Base-by-base conservation (phyloP, 139 green algal species). In the Coccomyxa sp. region DNA sequence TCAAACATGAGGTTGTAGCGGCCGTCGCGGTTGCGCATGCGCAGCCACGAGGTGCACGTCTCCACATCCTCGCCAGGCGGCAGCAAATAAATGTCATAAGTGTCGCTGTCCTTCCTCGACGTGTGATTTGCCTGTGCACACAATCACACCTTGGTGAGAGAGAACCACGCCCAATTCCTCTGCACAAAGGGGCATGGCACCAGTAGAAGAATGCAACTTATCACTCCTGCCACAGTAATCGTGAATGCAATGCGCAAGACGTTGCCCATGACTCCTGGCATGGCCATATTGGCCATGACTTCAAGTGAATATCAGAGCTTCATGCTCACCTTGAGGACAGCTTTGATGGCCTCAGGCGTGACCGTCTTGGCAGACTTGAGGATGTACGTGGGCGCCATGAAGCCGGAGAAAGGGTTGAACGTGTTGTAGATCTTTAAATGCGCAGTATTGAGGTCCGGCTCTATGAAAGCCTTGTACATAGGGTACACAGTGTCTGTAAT, bases 381-480 rank as follows among this genome's bases (percentile, higher is more conserved):
- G 77, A 98, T 99, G 91, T 98, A 98, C 76, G 93, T 97, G 38
- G 96, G 87, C 68, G 95, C 90, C 90, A 98, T 97, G 88, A 99
- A 98, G 31, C 96, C 96, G 0, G 91, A 93, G 86, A 99, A 99
- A 32, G 96, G 96, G 91, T 99, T 99, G 91, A 98, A 99, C 45
- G 86, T 95, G 92, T 99, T 99, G 88, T 95, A 87, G 67, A 99
- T 95, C 13, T 90, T 90, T 58, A 99, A 86, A 89, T 99, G 96
- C 9, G 96, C 96, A 15, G 88, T 93, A 77, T 95, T 90, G 45
- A 99, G 90, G 85, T 98, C 95, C 0, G 96, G 96, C 91, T 99
- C 96, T 58, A 99, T 99, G 91, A 96, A 97, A 10, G 93, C 95
- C 91, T 99, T 98, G 92, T 98, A 99, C 96, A 99, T 99, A 28